Conservation (phyloP, 371 early-diverging fungal genomes). For the Rhizopus microsporus region DNA sequence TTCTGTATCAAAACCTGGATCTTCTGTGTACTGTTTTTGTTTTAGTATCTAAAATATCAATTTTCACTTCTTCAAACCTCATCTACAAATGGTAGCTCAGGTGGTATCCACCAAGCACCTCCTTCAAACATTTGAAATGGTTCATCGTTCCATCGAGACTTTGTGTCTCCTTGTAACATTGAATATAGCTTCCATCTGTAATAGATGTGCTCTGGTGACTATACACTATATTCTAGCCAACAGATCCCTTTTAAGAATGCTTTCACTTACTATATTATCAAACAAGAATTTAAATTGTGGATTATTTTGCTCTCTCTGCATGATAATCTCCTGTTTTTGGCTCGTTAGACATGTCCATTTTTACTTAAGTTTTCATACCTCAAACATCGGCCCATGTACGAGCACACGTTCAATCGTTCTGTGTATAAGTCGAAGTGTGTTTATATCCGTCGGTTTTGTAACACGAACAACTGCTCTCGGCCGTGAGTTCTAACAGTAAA, state of each 20-base stretch:
- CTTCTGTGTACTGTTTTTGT: conserved; percentile 27
- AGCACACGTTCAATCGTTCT: conserved; percentile 84
- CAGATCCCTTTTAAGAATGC: not conserved
- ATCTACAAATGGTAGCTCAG: conserved; percentile 73
- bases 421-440: conserved; percentile 73
- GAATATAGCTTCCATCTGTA: conserved; percentile 94
- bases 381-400: conserved; percentile 75
- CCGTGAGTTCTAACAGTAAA: conserved; percentile 20
- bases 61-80: conserved; percentile 35
- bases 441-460: conserved; percentile 61
- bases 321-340: conserved; percentile 51
- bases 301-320: conserved; percentile 67
- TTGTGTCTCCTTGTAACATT: conserved; percentile 84
- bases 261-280: conserved; percentile 59
- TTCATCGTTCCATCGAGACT: conserved; percentile 71
- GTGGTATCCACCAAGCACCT: conserved; percentile 88
- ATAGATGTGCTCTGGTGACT: conserved; percentile 82
- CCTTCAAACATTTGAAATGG: conserved; percentile 89
- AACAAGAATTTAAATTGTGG: conserved; percentile 74
- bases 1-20: conserved; percentile 46
- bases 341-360: not conserved
- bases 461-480: conserved; percentile 70
- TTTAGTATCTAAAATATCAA: conserved; percentile 3
- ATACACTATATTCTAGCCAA: not conserved
- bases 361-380: conserved; percentile 32